Percentiles rank a stretch among this genome's conserved stretches.
Evolutionary conservation across 1,284 basidiomycete species (phyloP).

Genomic region (Heterobasidion occidentale): DNA sequence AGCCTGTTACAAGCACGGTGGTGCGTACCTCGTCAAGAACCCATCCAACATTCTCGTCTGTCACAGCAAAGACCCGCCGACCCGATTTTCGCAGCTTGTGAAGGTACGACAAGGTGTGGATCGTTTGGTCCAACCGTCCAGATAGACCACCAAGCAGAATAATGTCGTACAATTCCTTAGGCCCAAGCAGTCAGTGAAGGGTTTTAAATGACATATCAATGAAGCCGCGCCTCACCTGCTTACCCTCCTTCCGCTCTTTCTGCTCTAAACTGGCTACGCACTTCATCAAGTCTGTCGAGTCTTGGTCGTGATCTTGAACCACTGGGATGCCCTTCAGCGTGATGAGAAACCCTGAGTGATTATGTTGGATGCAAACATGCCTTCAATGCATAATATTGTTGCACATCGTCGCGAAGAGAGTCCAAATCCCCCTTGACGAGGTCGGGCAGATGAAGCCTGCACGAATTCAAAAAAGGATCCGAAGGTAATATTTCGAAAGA

Average conservation of each 20-base stretch:
- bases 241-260: conserved; percentile 32
- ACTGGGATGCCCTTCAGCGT: conserved; percentile 55
- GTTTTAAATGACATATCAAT: too few relatives aligned
- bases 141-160: conserved; percentile 85
- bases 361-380: conserved; percentile 24
- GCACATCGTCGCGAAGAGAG: conserved; percentile 74
- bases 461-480: neutral
- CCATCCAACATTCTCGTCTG: conserved; percentile 87
- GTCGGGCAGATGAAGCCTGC: conserved; percentile 54
- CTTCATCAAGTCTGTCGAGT: conserved; percentile 95
- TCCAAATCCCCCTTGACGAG: conserved; percentile 93
- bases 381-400: conserved; percentile 53
- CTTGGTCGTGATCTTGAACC: conserved; percentile 62
- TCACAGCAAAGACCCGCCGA: conserved; percentile 65
- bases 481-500: neutral
- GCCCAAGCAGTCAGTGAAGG: conserved; percentile 1
- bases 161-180: conserved; percentile 45
- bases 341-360: neutral
- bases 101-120: conserved; percentile 83
- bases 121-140: conserved; percentile 90
- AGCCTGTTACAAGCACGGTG: neutral
- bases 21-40: conserved; percentile 67
- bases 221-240: conserved; percentile 20
- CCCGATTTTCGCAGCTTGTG: conserved; percentile 71
- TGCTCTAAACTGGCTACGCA: conserved; percentile 65